phyloP scores from a whole-genome alignment of 2,329 filamentous ascomycete genomes.

The Aschersonia sp. region DNA sequence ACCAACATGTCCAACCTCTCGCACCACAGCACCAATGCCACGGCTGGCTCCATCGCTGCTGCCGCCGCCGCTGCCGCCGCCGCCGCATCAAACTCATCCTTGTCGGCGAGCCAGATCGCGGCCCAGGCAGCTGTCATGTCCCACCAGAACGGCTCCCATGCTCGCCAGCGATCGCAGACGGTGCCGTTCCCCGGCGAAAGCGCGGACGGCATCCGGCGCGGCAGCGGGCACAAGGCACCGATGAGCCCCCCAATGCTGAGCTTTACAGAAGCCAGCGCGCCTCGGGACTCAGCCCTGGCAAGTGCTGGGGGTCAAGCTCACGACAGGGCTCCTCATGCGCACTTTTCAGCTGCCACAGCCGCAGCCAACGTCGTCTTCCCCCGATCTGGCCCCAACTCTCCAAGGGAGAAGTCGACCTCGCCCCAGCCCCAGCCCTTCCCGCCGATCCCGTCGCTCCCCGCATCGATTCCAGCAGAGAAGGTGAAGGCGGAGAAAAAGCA shows the following conservation, averaged over 20 bases:
- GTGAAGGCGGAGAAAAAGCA: slow-evolving; percentile 53
- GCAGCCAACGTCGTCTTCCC: slow-evolving; percentile 62
- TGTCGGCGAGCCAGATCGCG: slow-evolving; percentile 62
- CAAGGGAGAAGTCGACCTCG: slow-evolving; percentile 22
- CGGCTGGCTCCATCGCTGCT: slow-evolving; percentile 15
- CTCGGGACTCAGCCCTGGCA: slow-evolving; percentile 39
- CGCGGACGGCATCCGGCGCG: slow-evolving; percentile 28
- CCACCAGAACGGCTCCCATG: slow-evolving; percentile 35
- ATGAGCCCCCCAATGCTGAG: slow-evolving; percentile 48
- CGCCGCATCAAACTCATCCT: slow-evolving; percentile 9
- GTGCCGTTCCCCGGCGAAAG: slow-evolving; percentile 41
- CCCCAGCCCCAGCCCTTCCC: slow-evolving; percentile 22
- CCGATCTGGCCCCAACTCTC: slow-evolving; percentile 41
- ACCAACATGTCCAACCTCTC: slow-evolving; percentile 40
- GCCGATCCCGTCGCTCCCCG: slow-evolving; percentile 11
- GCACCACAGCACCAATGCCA: slow-evolving; percentile 21
- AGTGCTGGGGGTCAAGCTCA: slow-evolving; percentile 39
- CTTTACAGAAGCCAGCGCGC: slow-evolving; percentile 49
- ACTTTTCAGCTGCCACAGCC: slow-evolving; percentile 47
- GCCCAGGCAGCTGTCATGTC: slow-evolving; percentile 64
- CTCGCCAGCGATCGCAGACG: slow-evolving; percentile 59
- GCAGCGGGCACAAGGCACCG: slow-evolving; percentile 31
- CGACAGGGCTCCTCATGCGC: slow-evolving; percentile 39
- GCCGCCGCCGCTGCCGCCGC: slow-evolving; percentile 20
- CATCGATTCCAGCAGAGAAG: slow-evolving; percentile 37